Conservation (phyloP, 73 alveolate genomes). For the Stentor roeselii region DNA sequence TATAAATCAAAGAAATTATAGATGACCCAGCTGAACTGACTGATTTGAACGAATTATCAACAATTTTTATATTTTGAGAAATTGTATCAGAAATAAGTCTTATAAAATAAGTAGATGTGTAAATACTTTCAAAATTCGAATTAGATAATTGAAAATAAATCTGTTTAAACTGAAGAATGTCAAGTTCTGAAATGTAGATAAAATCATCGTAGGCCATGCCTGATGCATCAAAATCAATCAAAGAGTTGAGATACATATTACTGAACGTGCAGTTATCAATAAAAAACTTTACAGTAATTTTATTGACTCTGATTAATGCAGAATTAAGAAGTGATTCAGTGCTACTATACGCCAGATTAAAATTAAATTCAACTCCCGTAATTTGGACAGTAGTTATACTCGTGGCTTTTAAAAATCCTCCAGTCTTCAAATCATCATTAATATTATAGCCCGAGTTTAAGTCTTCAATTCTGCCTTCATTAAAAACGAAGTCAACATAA, state of each 20-base stretch:
- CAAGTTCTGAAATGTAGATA: not conserved
- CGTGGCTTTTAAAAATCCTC: not conserved
- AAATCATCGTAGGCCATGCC: not conserved
- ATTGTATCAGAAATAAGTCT: too few species aligned
- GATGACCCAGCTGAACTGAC: not conserved
- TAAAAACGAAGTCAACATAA: too few species aligned
- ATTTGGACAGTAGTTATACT: not conserved
- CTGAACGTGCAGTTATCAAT: not conserved
- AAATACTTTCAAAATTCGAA: not conserved
- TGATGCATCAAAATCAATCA: not conserved
- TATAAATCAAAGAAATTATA: too few species aligned
- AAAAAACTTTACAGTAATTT: not conserved
- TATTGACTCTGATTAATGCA: not conserved
- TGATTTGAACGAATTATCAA: not conserved
- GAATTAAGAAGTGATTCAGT: not conserved
- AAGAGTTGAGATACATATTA: not conserved
- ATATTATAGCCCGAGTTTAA: not conserved
- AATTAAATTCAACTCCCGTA: not conserved
- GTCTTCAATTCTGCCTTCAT: not conserved
- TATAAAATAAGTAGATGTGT: not conserved
- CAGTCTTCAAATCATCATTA: not conserved
- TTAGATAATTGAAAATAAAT: not conserved
- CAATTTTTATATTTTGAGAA: not conserved
- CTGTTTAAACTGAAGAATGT: not conserved
- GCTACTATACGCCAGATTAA: not conserved